These are phyloP conservation scores for Gryganskiella cystojenkinii DNA, from an alignment of 192 early-diverging fungal species.

Conservation along the genomic window DNA sequence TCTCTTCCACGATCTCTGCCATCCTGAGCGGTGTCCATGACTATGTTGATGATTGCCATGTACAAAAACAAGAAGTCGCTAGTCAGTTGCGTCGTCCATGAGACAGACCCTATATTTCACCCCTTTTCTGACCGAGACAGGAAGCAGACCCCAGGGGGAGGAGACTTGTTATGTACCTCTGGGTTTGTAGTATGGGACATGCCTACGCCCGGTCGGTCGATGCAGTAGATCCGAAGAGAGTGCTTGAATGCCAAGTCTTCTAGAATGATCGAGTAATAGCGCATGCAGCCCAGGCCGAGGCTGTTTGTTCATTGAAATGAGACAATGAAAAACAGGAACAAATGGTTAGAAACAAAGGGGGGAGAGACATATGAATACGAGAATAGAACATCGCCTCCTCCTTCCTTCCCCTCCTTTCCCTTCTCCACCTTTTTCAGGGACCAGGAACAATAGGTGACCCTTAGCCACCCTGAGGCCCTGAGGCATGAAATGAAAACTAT, in stretches of 20 bases:
- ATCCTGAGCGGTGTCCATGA: constrained; percentile 51
- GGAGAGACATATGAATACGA: too few relatives aligned
- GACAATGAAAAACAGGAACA: too few relatives aligned
- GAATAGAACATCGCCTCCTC: neutral
- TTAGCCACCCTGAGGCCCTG: too few relatives aligned
- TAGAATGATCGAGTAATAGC: constrained; percentile 56
- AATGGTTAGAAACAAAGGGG: too few relatives aligned
- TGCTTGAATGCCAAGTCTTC: constrained; percentile 56
- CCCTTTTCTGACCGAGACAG: neutral
- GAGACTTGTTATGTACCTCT: constrained; percentile 34
- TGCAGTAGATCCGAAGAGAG: constrained; percentile 54
- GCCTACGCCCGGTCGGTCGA: constrained; percentile 55
- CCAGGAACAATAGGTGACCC: too few relatives aligned
- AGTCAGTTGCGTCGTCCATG: neutral
- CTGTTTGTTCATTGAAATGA: constrained; percentile 8
- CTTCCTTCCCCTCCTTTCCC: neutral
- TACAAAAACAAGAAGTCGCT: neutral
- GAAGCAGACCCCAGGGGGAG: neutral
- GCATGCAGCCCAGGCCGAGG: constrained; percentile 56
- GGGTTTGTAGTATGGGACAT: constrained; percentile 47
- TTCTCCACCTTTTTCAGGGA: too few relatives aligned
- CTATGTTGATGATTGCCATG: too few relatives aligned
- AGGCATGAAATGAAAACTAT: too few relatives aligned
- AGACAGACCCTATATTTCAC: too few relatives aligned
- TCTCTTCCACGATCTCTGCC: constrained; percentile 51